These are phyloP conservation scores for Tricholoma sp. DNA, from an alignment of 768 basidiomycete species.

Conservation along the genomic window DNA sequence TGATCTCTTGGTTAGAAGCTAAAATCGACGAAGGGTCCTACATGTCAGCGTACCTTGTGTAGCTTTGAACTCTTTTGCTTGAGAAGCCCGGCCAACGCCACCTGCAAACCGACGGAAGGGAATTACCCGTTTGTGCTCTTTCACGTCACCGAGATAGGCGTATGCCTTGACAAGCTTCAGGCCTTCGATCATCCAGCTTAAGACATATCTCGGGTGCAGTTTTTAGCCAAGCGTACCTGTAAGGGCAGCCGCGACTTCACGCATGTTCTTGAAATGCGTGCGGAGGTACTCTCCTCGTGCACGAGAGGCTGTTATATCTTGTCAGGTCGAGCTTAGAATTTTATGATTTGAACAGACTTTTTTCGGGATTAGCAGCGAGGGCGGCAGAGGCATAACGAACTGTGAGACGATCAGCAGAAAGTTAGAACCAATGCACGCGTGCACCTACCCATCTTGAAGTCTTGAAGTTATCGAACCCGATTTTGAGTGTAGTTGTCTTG, in stretches of 20 bases:
- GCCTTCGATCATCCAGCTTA: conserved; percentile 44
- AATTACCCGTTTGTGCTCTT: conserved; percentile 95
- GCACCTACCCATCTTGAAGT: conserved; percentile 62
- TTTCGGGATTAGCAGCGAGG: conserved; percentile 89
- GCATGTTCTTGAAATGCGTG: conserved; percentile 99
- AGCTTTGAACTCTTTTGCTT: conserved; percentile 95
- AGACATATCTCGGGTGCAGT: not conserved
- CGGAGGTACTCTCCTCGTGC: conserved; percentile 96
- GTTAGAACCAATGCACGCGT: conserved; percentile 15
- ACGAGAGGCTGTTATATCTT: conserved; percentile 61
- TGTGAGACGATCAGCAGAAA: conserved; percentile 28
- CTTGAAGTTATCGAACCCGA: conserved; percentile 46
- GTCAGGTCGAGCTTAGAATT: conserved; percentile 14
- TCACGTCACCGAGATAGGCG: conserved; percentile 87
- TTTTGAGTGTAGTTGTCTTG: conserved; percentile 18
- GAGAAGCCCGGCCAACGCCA: conserved; percentile 90
- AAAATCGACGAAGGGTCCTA: not conserved
- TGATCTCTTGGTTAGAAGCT: conserved; percentile 25
- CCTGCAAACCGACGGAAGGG: conserved; percentile 96
- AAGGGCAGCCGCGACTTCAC: conserved; percentile 94
- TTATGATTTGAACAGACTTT: conserved; percentile 52
- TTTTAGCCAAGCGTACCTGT: conserved; percentile 48
- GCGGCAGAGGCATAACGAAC: conserved; percentile 93
- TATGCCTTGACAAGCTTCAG: conserved; percentile 94
- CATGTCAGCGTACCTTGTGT: conserved; percentile 73